Evolutionary conservation across 371 early-diverging fungal genomes (phyloP).

Genomic region (Saksenaea vasiformis): DNA sequence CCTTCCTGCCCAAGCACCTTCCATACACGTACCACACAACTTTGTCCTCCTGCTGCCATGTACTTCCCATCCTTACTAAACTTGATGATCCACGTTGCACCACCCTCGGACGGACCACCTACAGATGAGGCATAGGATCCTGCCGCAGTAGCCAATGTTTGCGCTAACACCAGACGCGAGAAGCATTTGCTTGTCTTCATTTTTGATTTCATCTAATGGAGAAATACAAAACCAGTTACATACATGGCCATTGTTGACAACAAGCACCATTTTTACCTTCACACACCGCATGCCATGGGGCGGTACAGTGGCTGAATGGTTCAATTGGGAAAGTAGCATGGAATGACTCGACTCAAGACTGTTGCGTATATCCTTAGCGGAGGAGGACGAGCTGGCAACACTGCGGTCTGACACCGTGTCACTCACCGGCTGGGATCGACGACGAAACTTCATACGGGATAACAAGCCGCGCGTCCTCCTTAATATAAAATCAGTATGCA

Average conservation of each 20-base stretch:
- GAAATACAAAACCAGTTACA: neutral
- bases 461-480: conserved; percentile 2
- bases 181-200: conserved; percentile 31
- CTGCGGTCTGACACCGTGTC: neutral
- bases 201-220: conserved; percentile 31
- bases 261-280: conserved; percentile 28
- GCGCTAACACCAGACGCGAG: conserved; percentile 33
- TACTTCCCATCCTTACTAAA: conserved; percentile 81
- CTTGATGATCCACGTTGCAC: conserved; percentile 56
- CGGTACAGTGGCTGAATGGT: conserved; percentile 7
- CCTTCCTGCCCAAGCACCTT: conserved; percentile 43
- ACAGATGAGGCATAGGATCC: conserved; percentile 6
- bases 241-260: neutral
- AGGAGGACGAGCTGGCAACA: neutral
- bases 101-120: neutral
- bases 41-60: conserved; percentile 80
- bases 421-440: neutral
- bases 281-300: conserved; percentile 35
- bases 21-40: conserved; percentile 76
- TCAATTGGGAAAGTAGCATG: neutral
- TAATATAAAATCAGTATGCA: neutral
- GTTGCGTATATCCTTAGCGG: neutral
- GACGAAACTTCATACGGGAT: conserved; percentile 2
- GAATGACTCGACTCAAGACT: conserved; percentile 18
- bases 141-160: conserved; percentile 29